Percentiles rank a stretch among this genome's conserved stretches.
Evolutionary conservation across 140 eudicot species (phyloP).

Genomic region (Eryngium alpinum): DNA sequence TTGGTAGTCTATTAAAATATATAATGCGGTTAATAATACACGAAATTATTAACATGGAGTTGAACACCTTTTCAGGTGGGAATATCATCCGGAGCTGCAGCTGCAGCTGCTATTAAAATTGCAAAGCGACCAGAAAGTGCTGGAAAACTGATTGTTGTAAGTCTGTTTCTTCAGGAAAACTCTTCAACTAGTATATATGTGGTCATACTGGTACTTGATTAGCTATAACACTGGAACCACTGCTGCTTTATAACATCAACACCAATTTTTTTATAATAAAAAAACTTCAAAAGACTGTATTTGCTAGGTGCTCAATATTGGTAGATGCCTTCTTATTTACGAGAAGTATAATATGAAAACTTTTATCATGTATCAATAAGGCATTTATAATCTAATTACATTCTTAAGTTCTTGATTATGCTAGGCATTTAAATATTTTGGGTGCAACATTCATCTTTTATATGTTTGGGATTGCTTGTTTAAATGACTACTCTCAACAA

Average conservation of each 20-base stretch:
- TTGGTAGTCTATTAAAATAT: too few relatives aligned
- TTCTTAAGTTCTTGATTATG: too few relatives aligned
- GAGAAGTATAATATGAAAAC: too few relatives aligned
- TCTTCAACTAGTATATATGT: neutral
- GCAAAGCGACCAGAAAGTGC: slow-evolving; percentile 67
- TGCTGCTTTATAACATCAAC: too few relatives aligned
- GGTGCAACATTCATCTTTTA: neutral
- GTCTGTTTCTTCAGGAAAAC: slow-evolving; percentile 19
- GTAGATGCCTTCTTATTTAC: too few relatives aligned
- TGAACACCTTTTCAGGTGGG: slow-evolving; percentile 46
- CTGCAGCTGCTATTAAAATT: slow-evolving; percentile 62
- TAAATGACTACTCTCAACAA: neutral
- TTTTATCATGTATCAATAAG: too few relatives aligned
- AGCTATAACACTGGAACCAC: neutral
- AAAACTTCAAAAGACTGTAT: too few relatives aligned
- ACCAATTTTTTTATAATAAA: too few relatives aligned
- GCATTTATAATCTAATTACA: too few relatives aligned
- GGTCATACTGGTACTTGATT: neutral
- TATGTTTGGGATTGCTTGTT: neutral
- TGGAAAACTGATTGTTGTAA: slow-evolving; percentile 75
- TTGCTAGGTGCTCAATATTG: too few relatives aligned
- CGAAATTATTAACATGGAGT: neutral
- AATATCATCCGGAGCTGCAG: slow-evolving; percentile 74
- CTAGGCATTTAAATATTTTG: too few relatives aligned
- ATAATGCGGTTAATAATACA: too few relatives aligned